These are phyloP conservation scores for Saccharomycopsis sp. DNA, from an alignment of 805 yeast species.

Conservation along the genomic window DNA sequence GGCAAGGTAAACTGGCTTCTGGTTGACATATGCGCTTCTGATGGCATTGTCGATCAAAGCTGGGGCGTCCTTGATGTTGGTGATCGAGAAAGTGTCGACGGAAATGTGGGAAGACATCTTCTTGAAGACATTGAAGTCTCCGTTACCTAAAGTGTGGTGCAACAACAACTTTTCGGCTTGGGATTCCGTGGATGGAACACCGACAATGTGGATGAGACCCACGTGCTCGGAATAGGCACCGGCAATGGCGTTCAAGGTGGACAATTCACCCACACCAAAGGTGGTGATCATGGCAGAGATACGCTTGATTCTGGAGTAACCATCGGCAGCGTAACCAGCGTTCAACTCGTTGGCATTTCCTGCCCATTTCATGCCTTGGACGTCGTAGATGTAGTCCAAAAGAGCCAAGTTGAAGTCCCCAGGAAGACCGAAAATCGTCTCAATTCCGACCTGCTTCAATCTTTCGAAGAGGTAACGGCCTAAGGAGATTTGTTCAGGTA, in stretches of 20 bases:
- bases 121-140: conserved; percentile 72
- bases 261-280: conserved; percentile 85
- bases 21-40: conserved; percentile 60
- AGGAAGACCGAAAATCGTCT: conserved; percentile 73
- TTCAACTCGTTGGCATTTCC: conserved; percentile 88
- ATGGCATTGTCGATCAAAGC: conserved; percentile 67
- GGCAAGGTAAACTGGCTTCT: conserved; percentile 79
- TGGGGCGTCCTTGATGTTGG: conserved; percentile 61
- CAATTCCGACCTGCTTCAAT: conserved; percentile 62
- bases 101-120: conserved; percentile 72
- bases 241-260: conserved; percentile 80
- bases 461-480: conserved; percentile 78
- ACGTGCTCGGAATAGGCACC: conserved; percentile 89
- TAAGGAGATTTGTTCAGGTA: conserved; percentile 41
- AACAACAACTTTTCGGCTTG: conserved; percentile 65
- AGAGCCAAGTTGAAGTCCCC: conserved; percentile 75
- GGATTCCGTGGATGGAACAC: conserved; percentile 73
- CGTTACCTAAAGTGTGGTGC: conserved; percentile 82
- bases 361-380: conserved; percentile 76
- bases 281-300: conserved; percentile 72
- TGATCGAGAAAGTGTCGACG: conserved; percentile 56
- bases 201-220: conserved; percentile 77
- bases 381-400: conserved; percentile 67
- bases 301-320: conserved; percentile 77
- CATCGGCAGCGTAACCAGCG: conserved; percentile 86